Evolutionary conservation across 1,284 basidiomycete species (phyloP).

Genomic region (Trichosporon coremiiforme): DNA sequence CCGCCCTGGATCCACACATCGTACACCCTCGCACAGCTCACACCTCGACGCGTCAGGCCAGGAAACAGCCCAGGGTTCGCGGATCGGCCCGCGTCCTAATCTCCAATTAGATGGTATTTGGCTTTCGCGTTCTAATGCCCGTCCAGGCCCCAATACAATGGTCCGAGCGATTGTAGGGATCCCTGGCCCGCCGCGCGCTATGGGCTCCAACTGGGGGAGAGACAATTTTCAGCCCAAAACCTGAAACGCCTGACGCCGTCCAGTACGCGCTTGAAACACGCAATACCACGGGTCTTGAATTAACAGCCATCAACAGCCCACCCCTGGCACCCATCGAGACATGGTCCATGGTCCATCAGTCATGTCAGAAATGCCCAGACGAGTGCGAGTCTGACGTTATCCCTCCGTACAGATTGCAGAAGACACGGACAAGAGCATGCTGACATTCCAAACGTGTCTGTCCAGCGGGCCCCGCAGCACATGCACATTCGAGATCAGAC

Average conservation of each 20-base stretch:
- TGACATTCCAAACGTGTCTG: neutral
- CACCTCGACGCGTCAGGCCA: neutral
- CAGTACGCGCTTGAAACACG: neutral
- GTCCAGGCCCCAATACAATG: slow-evolving; percentile 4
- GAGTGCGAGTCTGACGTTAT: neutral
- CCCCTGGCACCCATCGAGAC: neutral
- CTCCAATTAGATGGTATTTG: neutral
- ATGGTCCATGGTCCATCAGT: too few species aligned
- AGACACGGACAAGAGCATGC: neutral
- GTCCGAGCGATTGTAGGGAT: neutral
- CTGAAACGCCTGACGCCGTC: neutral
- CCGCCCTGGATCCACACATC: neutral
- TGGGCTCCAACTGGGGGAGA: neutral
- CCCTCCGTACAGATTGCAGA: neutral
- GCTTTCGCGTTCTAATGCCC: neutral
- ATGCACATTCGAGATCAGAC: neutral
- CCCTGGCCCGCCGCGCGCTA: too few species aligned
- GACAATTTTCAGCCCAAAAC: slow-evolving; percentile 8
- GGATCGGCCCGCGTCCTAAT: slow-evolving; percentile 7
- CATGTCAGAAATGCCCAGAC: neutral
- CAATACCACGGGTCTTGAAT: neutral
- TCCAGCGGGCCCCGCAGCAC: neutral
- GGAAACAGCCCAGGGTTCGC: neutral
- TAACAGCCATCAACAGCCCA: too few species aligned
- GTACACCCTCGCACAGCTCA: too few species aligned